These are phyloP conservation scores for Alternaria gansuensis DNA, from an alignment of 2,329 filamentous ascomycete species.

Conservation along the genomic window DNA sequence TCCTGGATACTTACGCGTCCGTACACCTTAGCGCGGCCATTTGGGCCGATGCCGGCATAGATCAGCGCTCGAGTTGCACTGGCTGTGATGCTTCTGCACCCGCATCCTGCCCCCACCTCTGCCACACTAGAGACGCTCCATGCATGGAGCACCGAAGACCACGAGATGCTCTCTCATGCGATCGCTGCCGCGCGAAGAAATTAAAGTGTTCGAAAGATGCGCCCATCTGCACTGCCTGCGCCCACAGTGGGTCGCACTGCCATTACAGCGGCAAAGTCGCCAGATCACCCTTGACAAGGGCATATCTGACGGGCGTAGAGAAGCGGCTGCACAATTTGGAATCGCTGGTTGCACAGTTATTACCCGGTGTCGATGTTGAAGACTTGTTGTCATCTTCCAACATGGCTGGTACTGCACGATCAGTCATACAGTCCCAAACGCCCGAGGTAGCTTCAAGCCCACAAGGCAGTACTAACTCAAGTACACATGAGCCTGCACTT, in stretches of 20 bases:
- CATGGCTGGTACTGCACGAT: conserved; percentile 17
- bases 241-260: conserved; percentile 29
- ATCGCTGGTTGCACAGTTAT: conserved; percentile 29
- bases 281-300: conserved; percentile 39
- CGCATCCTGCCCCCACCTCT: conserved; percentile 18
- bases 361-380: conserved; percentile 36
- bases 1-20: no score
- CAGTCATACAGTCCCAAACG: conserved; percentile 14
- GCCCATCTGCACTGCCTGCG: conserved; percentile 35
- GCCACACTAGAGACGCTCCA: conserved; percentile 21
- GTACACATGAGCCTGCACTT: conserved; percentile 28
- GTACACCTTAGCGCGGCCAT: background rate
- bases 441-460: conserved; percentile 28
- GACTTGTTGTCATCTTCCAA: conserved; percentile 30
- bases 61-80: conserved; percentile 12
- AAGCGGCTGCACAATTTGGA: conserved; percentile 34
- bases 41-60: conserved; percentile 18
- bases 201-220: conserved; percentile 42
- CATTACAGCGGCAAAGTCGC: conserved; percentile 39
- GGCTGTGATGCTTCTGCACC: conserved; percentile 15
- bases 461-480: conserved; percentile 21
- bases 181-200: conserved; percentile 40
- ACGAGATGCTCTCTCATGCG: conserved; percentile 32
- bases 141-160: conserved; percentile 39
- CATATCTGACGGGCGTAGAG: conserved; percentile 36